phyloP scores from a whole-genome alignment of 305 asterid genomes.

The Fraxinus baroniana region DNA sequence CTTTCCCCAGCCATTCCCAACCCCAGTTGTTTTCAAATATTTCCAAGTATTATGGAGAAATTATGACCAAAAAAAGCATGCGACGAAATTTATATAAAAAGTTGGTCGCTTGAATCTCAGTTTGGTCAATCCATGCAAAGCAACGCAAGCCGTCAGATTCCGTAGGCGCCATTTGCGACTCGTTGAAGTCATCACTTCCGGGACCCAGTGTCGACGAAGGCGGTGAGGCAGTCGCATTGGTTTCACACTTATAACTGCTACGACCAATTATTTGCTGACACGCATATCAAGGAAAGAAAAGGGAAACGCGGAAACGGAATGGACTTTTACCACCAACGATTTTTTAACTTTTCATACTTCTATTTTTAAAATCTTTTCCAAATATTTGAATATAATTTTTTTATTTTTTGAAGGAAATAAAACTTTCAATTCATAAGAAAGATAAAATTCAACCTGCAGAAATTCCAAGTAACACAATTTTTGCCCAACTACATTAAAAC shows the following conservation, averaged over 20 bases:
- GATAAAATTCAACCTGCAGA: not conserved
- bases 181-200: not conserved
- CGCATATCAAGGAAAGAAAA: not conserved
- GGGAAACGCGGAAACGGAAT: not conserved
- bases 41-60: not conserved
- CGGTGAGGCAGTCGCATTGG: not conserved
- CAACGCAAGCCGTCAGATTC: not conserved
- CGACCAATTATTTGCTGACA: not conserved
- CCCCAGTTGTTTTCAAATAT: not conserved
- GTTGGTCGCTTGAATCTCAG: not conserved
- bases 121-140: constrained; percentile 19
- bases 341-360: not conserved
- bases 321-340: not conserved
- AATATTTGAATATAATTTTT: not conserved
- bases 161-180: constrained; percentile 16
- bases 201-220: constrained; percentile 18
- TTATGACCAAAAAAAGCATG: not conserved
- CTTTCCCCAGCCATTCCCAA: constrained; percentile 40
- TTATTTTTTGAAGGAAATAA: not conserved
- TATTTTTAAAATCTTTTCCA: not conserved
- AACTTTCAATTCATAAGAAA: not conserved
- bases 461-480: not conserved
- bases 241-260: not conserved
- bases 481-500: constrained; percentile 2
- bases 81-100: not conserved